Percentiles rank a stretch among this genome's conserved stretches.
phyloP scores from a whole-genome alignment of 2,329 filamentous ascomycete genomes.

The Eutypa lata region DNA sequence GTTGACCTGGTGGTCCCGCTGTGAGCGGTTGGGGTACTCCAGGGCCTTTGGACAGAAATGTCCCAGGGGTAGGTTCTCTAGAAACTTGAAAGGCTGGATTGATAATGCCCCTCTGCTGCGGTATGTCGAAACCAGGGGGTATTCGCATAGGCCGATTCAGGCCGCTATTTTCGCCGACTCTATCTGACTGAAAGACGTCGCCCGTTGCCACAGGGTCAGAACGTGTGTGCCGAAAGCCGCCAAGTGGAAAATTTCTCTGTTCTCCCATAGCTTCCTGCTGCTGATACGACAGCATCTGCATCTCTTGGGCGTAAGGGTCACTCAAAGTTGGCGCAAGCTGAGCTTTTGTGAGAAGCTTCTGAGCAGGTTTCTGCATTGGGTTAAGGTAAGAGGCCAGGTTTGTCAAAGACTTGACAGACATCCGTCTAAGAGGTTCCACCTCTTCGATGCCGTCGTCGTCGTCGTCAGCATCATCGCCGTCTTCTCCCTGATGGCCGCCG shows the following conservation, averaged over 20 bases:
- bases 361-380: conserved; percentile 50
- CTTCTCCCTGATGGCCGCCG: conserved; percentile 24
- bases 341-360: conserved; percentile 39
- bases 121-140: not conserved
- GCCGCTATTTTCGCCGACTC: conserved; percentile 9
- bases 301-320: conserved; percentile 8
- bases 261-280: conserved; percentile 10
- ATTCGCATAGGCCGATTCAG: conserved; percentile 1
- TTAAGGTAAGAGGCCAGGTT: conserved; percentile 56
- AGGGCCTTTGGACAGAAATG: conserved; percentile 27
- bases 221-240: conserved; percentile 1
- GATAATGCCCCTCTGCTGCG: not conserved
- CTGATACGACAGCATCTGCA: conserved; percentile 9
- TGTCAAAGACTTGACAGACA: conserved; percentile 45
- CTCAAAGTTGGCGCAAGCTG: conserved; percentile 15
- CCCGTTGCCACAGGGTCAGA: conserved; percentile 9
- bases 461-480: conserved; percentile 26
- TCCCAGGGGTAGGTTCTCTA: conserved; percentile 14
- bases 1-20: conserved; percentile 53
- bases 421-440: conserved; percentile 32
- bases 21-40: conserved; percentile 50
- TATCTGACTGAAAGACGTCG: conserved; percentile 15
- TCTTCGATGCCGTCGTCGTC: conserved; percentile 23
- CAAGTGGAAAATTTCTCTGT: not conserved
- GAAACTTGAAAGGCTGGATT: conserved; percentile 10